Base-by-base conservation (phyloP, 2,329 filamentous ascomycete species). In the Trichoderma sp. region DNA sequence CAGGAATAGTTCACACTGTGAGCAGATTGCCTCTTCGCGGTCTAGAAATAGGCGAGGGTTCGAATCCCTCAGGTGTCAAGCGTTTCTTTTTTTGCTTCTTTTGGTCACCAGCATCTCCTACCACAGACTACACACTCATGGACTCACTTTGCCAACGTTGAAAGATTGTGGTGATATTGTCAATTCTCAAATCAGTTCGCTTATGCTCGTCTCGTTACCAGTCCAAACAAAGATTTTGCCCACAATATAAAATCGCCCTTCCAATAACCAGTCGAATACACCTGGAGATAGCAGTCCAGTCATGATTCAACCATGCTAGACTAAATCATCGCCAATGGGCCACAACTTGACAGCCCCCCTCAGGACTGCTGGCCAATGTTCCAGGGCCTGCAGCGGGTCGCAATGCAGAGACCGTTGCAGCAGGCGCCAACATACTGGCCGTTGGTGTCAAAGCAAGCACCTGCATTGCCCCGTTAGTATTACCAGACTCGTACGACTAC, bases 371-470 rank as follows among this genome's bases (percentile, higher is more conserved):
- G 24, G 45, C 50, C 70, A 63, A 66, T 67, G 52, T 72, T 68
- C 71, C 71, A 81, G 3, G 79, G 76, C 24, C 78, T 74, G 70
- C 79, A 82, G 59, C 73, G 74, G 34, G 74, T 75, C 4, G 76
- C 79, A 3, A 78, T 77, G 63, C 80, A 82, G 68, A 76, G 78
- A 5, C 79, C 79, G 24, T 76, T 77, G 71, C 79, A 81, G 74
- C 80, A 82, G 30, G 72, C 70, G 1, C 76, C 79, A 6, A 77
- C 70, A 15, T 64, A 72, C 67, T 78, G 76, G 3, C 75, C 77
- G 9, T 77, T 69, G 45, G 66, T 55, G 43, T 70, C 67, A 67
- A 76, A 79, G 69, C 79, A 81, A 26, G 73, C 70, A 24, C 68
- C 71, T 72, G 24, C 39, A 34, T 14, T 5, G 47, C 1, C 1